Evolutionary conservation across 495 filamentous ascomycete genomes (phyloP).

Genomic region (Corynascus novoguineensis): DNA sequence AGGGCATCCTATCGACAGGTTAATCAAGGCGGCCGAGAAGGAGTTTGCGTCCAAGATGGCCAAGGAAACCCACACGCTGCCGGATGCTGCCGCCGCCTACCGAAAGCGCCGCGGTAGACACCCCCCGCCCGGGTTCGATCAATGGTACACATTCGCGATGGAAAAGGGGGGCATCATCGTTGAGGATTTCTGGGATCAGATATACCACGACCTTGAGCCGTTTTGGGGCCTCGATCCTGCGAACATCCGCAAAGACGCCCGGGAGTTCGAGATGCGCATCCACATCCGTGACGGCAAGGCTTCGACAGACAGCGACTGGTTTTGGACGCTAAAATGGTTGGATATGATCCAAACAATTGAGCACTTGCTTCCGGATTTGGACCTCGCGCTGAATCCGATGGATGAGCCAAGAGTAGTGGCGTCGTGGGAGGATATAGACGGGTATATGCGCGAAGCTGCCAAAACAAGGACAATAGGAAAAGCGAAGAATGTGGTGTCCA

Average conservation of each 20-base stretch:
- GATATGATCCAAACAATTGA: slow-evolving; percentile 53
- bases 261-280: slow-evolving; percentile 54
- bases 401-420: slow-evolving; percentile 65
- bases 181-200: slow-evolving; percentile 68
- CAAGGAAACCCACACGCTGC: slow-evolving; percentile 46
- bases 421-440: slow-evolving; percentile 60
- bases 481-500: slow-evolving; percentile 26
- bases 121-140: slow-evolving; percentile 66
- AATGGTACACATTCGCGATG: slow-evolving; percentile 62
- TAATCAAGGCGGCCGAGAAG: slow-evolving; percentile 41
- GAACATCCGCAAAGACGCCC: slow-evolving; percentile 49
- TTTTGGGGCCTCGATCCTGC: slow-evolving; percentile 61
- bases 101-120: slow-evolving; percentile 58
- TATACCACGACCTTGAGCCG: slow-evolving; percentile 63
- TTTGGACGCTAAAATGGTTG: slow-evolving; percentile 59
- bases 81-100: slow-evolving; percentile 57
- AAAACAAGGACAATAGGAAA: slow-evolving; percentile 40
- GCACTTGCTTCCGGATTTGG: slow-evolving; percentile 63
- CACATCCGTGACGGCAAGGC: slow-evolving; percentile 54
- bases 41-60: slow-evolving; percentile 36
- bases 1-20: slow-evolving; percentile 43
- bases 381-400: slow-evolving; percentile 62
- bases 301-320: slow-evolving; percentile 50
- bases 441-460: slow-evolving; percentile 50
- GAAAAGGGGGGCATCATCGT: slow-evolving; percentile 55